Evolutionary conservation across 1,139 yeast genomes (phyloP), one percentile per base, ranked within the genome.

Genomic region (Kodamaea ohmeri): DNA sequence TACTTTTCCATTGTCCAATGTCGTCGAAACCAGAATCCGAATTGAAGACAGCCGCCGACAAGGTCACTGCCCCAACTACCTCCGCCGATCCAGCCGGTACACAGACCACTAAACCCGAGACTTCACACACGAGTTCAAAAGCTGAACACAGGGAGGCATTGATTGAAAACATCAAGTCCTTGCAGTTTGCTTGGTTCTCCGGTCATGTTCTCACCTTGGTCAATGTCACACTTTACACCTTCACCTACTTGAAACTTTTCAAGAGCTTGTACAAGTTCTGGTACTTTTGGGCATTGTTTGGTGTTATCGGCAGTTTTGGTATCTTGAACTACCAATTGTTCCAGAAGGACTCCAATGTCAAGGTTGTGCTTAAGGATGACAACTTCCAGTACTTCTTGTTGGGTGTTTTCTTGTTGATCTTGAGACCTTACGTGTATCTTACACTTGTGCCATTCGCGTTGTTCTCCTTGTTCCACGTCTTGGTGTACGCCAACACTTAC

Each of bases 231-330:
- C 60, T 82, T 43, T 85, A 78, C 58, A 50, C 76, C 14, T 58
- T 83, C 37, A 71, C 83, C 18, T 75, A 51, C 41, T 34, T 52
- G 39, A 47, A 48, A 21, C 42, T 54, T 25, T 52, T 52, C 27
- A 50, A 44, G 14, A 25, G 45, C 15, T 36, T 52, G 49, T 52
- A 73, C 71, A 47, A 47, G 53, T 37, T 60, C 41, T 73, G 83
- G 70, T 88, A 86, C 64, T 71, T 76, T 39, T 53, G 76, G 40
- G 73, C 86, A 2, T 80, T 80, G 45, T 36, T 81, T 9, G 85
- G 92, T 12, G 81, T 85, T 5, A 57, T 86, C 35, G 76, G 73
- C 49, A 81, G 95, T 26, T 89, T 87, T 60, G 89, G 88, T 17
- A 78, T 90, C 46, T 84, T 88, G 43, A 62, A 85, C 21, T 80